A percentile compares a stretch with the other conserved stretches of the same genome.
Conservation (phyloP, 768 basidiomycete genomes). For the Hysterangium stoloniferum region DNA sequence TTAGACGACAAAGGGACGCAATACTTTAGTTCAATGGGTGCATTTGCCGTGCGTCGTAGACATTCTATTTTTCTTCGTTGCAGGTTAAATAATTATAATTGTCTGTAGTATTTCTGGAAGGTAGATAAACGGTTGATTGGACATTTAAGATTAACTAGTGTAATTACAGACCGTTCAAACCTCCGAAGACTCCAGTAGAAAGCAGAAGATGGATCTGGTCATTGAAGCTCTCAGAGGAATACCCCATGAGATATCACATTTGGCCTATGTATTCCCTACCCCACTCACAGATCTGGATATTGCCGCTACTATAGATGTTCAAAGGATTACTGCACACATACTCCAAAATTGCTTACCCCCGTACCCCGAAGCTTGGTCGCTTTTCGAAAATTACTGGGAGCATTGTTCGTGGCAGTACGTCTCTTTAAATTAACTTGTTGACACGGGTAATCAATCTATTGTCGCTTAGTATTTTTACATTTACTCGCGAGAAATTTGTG, state of each 20-base stretch:
- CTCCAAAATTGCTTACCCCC: neutral
- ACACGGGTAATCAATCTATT: neutral
- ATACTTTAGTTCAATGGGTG: neutral
- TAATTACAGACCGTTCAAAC: neutral
- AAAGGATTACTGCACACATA: neutral
- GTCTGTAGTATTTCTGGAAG: neutral
- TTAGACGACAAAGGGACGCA: neutral
- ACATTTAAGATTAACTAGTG: neutral
- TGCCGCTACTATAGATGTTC: neutral
- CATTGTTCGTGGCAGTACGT: slow-evolving; percentile 1
- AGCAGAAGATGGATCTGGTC: neutral
- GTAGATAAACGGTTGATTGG: neutral
- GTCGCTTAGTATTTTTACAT: neutral
- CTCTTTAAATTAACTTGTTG: neutral
- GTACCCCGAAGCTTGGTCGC: neutral
- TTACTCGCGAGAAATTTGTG: neutral
- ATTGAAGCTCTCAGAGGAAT: neutral
- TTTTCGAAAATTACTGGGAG: neutral
- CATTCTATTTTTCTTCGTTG: neutral
- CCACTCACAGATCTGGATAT: neutral
- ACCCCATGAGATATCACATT: neutral
- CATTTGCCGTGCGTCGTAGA: neutral
- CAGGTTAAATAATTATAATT: neutral
- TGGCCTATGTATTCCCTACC: neutral
- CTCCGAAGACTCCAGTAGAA: neutral